Conservation (phyloP, 495 filamentous ascomycete species). For the Penicillium argentinense region DNA sequence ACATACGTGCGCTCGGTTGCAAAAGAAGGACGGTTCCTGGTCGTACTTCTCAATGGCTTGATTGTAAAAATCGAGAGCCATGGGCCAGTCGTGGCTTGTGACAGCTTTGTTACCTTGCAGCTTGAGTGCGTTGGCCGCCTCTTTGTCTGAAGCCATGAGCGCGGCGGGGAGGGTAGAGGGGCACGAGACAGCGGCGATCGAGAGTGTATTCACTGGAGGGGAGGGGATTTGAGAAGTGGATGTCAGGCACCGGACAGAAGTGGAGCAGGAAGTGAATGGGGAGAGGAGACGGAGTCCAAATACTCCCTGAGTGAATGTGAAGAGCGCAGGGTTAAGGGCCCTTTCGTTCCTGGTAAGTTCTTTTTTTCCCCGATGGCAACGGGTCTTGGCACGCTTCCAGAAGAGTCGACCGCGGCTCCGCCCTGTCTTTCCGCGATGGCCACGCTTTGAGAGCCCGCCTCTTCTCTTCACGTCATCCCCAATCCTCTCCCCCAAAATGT, state of each 20-base stretch:
- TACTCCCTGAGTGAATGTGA: too few relatives aligned
- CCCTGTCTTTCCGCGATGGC: too few relatives aligned
- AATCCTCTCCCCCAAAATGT: constrained; percentile 24
- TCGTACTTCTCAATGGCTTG: constrained; percentile 86
- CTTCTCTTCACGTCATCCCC: constrained; percentile 1
- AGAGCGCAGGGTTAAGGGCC: too few relatives aligned
- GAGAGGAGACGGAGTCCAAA: too few relatives aligned
- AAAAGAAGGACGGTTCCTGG: constrained; percentile 84
- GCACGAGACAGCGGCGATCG: constrained; percentile 35
- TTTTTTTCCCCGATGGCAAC: constrained; percentile 30
- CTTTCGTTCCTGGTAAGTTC: too few relatives aligned
- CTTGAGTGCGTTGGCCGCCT: constrained; percentile 80
- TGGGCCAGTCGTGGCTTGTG: constrained; percentile 80
- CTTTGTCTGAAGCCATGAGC: constrained; percentile 53
- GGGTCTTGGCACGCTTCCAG: constrained; percentile 1
- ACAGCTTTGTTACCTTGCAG: constrained; percentile 94
- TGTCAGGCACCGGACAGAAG: neutral
- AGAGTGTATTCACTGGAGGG: too few relatives aligned
- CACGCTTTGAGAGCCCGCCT: too few relatives aligned
- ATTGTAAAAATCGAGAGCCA: constrained; percentile 81
- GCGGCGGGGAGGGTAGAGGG: constrained; percentile 24
- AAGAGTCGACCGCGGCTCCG: neutral
- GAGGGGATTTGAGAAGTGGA: constrained; percentile 10
- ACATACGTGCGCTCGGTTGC: constrained; percentile 88
- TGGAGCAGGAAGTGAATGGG: too few relatives aligned